Conservation (phyloP, 176 grass and related monocot species). For the Rhipidocladum racemiflorum region DNA sequence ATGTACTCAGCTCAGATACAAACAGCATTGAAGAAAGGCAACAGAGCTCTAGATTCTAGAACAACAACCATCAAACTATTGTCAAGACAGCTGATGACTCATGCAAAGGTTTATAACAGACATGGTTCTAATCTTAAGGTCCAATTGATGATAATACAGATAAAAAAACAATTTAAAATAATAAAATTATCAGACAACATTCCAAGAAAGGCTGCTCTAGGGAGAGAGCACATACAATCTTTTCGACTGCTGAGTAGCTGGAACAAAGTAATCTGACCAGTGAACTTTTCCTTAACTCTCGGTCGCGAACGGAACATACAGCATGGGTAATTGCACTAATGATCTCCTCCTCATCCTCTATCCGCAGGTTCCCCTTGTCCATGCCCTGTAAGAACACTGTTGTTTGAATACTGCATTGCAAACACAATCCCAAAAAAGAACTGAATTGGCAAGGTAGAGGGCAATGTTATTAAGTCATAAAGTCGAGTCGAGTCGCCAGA, state of each 20-base stretch:
- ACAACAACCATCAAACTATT: background rate
- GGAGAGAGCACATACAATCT: slow-evolving; percentile 67
- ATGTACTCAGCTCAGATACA: background rate
- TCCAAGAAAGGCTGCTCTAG: background rate
- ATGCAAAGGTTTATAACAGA: background rate
- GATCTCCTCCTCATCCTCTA: slow-evolving; percentile 85
- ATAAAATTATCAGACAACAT: background rate
- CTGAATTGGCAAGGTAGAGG: background rate
- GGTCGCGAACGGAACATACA: slow-evolving; percentile 61
- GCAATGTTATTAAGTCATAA: too few species aligned
- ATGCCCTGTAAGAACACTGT: slow-evolving; percentile 59
- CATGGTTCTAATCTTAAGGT: background rate
- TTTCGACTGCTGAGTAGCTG: slow-evolving; percentile 70
- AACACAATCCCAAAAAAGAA: slow-evolving; percentile 7
- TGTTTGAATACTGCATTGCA: slow-evolving; percentile 36
- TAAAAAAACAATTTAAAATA: background rate
- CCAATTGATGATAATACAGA: background rate
- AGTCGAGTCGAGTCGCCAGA: too few species aligned
- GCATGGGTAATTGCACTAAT: slow-evolving; percentile 72
- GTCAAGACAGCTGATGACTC: background rate
- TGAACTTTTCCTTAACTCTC: slow-evolving; percentile 73
- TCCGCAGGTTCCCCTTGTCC: slow-evolving; percentile 58
- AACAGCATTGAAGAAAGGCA: background rate
- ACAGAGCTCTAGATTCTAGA: background rate
- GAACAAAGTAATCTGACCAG: slow-evolving; percentile 75